Evolutionary conservation across 1,139 yeast species (phyloP), one percentile per base, ranked within the genome.

Genomic region (Kurtzmaniella quercitrusa): DNA sequence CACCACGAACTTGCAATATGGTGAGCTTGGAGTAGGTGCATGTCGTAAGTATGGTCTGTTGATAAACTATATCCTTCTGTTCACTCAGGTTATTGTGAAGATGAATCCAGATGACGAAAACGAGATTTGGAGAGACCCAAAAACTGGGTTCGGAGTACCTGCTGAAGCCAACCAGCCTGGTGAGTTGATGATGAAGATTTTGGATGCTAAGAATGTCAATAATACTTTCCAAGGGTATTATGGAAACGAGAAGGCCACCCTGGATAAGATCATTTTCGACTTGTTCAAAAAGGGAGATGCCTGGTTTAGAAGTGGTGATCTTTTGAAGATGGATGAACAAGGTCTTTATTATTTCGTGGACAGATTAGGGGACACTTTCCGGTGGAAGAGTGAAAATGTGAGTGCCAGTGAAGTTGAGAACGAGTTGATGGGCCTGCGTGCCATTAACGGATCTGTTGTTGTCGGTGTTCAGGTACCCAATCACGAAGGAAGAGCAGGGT

Each of bases 321-420:
- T 93, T 53, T 71, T 91, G 57, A 79, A 71, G 54, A 68, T 73
- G 60, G 96, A 90, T 60, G 70, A 70, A 29, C 77, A 84, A 51
- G 86, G 90, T 1, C 68, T 85, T 53, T 71, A 86, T 56, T 89
- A 85, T 64, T 93, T 93, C 63, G 90, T 89, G 41, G 98, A 91
- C 66, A 73, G 98, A 57, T 69, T 91, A 59, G 98, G 98, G 34
- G 98, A 93, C 60, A 91, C 98, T 0, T 93, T 86, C 71, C 77
- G 98, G 54, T 93, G 98, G 98, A 91, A 90, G 66, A 86, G 95
- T 2, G 98, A 93, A 66, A 91, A 93, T 65, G 97, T 93, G 31
- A 82, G 94, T 27, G 90, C 98, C 9, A 83, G 91, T 38, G 97
- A 93, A 65, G 97, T 93, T 37, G 98, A 91, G 61, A 87, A 85